phyloP scores from a whole-genome alignment of 768 basidiomycete genomes.

The Dacryopinax primogenitus region DNA sequence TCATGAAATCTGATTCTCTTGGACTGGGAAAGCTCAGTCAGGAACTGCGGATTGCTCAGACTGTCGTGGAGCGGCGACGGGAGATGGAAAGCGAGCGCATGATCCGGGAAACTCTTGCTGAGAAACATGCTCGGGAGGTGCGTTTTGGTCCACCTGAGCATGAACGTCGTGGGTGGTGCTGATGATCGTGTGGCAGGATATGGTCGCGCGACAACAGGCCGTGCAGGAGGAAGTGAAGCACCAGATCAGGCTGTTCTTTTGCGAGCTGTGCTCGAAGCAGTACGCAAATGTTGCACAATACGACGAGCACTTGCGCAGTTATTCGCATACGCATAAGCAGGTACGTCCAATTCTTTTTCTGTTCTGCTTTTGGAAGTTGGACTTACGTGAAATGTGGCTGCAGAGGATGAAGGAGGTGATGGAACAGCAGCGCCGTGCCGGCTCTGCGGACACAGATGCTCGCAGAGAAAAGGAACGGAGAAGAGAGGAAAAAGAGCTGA shows the following conservation, averaged over 20 bases:
- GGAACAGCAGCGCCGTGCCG: conserved; percentile 51
- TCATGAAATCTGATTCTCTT: conserved; percentile 60
- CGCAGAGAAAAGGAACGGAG: conserved; percentile 77
- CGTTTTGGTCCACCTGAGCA: conserved; percentile 11
- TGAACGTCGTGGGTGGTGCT: background rate
- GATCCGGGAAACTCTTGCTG: conserved; percentile 65
- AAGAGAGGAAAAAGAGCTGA: conserved; percentile 71
- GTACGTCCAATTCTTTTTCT: background rate
- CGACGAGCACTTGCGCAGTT: conserved; percentile 62
- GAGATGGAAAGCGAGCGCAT: conserved; percentile 71
- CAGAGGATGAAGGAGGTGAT: conserved; percentile 67
- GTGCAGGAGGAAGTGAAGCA: conserved; percentile 54
- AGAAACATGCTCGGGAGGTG: conserved; percentile 61
- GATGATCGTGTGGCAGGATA: conserved; percentile 34
- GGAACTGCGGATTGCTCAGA: conserved; percentile 73
- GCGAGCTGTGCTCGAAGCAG: conserved; percentile 72
- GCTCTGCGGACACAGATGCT: conserved; percentile 50
- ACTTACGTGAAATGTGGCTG: background rate
- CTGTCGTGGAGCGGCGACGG: conserved; percentile 69
- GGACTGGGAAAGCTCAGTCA: conserved; percentile 69
- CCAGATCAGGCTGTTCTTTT: conserved; percentile 65
- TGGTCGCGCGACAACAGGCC: conserved; percentile 50
- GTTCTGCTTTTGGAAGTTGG: background rate
- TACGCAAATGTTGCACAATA: conserved; percentile 77
- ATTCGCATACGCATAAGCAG: conserved; percentile 15